Base-by-base conservation (phyloP, 352 stramenopile genomes). In the Phytopythium litorale region DNA sequence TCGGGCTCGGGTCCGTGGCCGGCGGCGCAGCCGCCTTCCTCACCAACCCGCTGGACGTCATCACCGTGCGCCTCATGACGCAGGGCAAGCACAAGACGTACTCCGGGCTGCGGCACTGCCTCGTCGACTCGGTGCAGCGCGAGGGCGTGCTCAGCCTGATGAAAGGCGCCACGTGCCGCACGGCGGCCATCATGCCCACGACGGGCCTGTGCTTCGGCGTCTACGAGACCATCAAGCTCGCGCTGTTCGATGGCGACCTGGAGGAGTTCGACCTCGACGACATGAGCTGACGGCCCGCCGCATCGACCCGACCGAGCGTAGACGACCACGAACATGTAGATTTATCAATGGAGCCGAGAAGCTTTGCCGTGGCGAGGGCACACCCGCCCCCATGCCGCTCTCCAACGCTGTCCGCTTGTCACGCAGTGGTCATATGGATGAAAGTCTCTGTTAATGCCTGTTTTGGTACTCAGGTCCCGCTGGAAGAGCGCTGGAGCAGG, bases 171-270 rank as follows among this genome's bases (percentile, higher is more conserved):
- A 73, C 64, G 4, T 87, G 72, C 60, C 87, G 87, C 54, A 89
- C 84, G 55, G 78, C 84, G 52, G 72, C 78, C 18, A 84, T 91
- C 58, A 91, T 94, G 73, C 83, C 86, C 16, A 78, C 81, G 16
- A 86, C 85, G 3, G 87, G 84, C 35, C 88, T 96, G 55, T 92
- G 81, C 70, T 96, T 96, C 55, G 81, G 85, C 37, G 80, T 96
- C 7, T 96, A 94, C 75, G 85, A 94, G 73, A 87, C 81, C 6
- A 82, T 93, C 71, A 91, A 92, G 67, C 69, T 70, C 65, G 79
- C 71, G 64, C 78, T 86, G 53, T 89, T 89, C 51, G 42, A 88
- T 51, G 81, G 81, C 33, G 80, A 90, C 55, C 58, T 91, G 11
- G 77, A 88, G 7, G 81, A 79, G 18, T 91, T 91, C 64, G 79